Percentiles rank a stretch among this genome's conserved stretches.
These are phyloP conservation scores for Fagus sylvatica DNA, from an alignment of 306 rosid species.

Conservation along the genomic window DNA sequence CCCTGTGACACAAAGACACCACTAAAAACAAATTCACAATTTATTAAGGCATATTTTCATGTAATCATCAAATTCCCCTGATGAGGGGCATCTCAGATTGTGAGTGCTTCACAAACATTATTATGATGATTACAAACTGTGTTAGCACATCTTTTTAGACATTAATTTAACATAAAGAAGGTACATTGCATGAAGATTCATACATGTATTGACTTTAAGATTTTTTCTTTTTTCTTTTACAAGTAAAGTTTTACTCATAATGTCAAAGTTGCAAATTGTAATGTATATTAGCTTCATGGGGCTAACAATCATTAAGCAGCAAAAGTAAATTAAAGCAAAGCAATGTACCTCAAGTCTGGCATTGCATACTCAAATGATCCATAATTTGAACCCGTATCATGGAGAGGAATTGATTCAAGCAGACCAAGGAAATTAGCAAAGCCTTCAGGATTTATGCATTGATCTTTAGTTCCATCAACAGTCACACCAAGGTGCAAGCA, in stretches of 20 bases:
- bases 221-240: neutral
- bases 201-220: neutral
- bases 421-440: constrained; percentile 78
- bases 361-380: constrained; percentile 65
- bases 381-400: constrained; percentile 59
- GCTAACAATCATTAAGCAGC: constrained; percentile 8
- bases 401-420: constrained; percentile 88
- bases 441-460: constrained; percentile 83
- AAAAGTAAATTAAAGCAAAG: constrained; percentile 22
- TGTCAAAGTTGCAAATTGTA: neutral
- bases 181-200: neutral
- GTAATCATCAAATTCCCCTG: neutral
- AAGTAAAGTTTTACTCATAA: neutral
- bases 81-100: neutral
- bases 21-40: neutral
- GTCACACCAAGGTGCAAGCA: constrained; percentile 70
- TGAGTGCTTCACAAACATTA: neutral
- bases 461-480: constrained; percentile 53
- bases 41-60: neutral
- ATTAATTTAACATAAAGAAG: neutral
- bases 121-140: neutral
- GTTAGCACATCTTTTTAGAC: neutral
- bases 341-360: constrained; percentile 67
- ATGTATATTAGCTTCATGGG: constrained; percentile 12
- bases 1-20: no score